These are phyloP conservation scores for Cercospora beticola DNA, from an alignment of 2,329 filamentous ascomycete species.

Conservation along the genomic window DNA sequence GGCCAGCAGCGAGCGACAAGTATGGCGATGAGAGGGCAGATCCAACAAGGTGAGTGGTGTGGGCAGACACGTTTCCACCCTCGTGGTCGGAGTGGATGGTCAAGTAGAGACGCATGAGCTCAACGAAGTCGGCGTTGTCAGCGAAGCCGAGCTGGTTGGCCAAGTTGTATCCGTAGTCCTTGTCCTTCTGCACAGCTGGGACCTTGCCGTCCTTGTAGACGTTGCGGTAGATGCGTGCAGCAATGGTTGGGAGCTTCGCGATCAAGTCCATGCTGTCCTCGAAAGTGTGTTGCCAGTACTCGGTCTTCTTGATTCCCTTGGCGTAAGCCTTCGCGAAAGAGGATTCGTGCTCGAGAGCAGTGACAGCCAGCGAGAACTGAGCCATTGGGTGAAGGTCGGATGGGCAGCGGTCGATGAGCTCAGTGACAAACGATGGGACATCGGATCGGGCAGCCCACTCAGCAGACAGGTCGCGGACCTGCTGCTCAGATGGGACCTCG, in stretches of 20 bases:
- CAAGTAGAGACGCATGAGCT: constrained; percentile 97
- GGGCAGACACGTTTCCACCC: constrained; percentile 96
- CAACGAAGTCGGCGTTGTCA: constrained; percentile 92
- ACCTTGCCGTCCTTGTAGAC: constrained; percentile 99
- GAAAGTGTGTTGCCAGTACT: constrained; percentile 99
- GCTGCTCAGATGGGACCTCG: constrained; percentile 95
- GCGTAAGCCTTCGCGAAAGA: constrained; percentile 98
- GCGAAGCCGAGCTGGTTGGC: constrained; percentile 98
- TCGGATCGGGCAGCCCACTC: constrained; percentile 98
- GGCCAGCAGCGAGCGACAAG: constrained; percentile 92
- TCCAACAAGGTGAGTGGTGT: constrained; percentile 98
- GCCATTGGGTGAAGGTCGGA: constrained; percentile 99
- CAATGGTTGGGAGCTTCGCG: constrained; percentile 98
- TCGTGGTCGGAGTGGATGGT: constrained; percentile 99
- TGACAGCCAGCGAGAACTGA: constrained; percentile 97
- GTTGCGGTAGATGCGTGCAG: constrained; percentile 98
- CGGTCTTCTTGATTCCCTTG: constrained; percentile 98
- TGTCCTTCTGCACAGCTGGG: constrained; percentile 90
- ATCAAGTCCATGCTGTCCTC: constrained; percentile 99
- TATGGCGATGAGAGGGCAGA: constrained; percentile 95
- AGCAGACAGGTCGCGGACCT: constrained; percentile 95
- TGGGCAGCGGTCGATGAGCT: constrained; percentile 99
- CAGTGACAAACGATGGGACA: constrained; percentile 96
- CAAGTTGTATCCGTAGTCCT: constrained; percentile 99
- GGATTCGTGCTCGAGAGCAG: constrained; percentile 96